Conservation (phyloP, 106 monocot species). For the Dactylorhiza incarnata region DNA sequence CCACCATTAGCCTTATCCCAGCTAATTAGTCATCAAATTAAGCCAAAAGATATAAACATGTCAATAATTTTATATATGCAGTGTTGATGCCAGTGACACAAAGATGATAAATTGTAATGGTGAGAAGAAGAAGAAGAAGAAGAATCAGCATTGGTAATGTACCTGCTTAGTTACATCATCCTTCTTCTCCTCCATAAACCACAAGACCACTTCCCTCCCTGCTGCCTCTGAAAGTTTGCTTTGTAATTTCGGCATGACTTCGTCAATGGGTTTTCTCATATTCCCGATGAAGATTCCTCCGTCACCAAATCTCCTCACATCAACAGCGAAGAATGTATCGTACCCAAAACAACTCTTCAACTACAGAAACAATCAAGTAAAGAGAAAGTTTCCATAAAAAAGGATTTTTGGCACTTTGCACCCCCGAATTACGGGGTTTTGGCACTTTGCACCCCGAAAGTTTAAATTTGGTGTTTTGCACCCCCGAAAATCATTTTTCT, state of each 20-base stretch:
- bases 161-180: conserved; percentile 86
- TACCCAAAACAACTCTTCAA: conserved; percentile 75
- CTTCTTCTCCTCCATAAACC: conserved; percentile 84
- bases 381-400: background rate
- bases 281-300: conserved; percentile 84
- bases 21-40: too few relatives aligned
- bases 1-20: too few relatives aligned
- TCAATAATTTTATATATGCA: too few relatives aligned
- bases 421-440: too few relatives aligned
- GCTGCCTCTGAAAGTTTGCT: conserved; percentile 78
- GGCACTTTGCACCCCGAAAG: too few relatives aligned
- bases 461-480: too few relatives aligned
- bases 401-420: too few relatives aligned
- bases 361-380: conserved; percentile 19
- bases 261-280: conserved; percentile 72
- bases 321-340: conserved; percentile 81
- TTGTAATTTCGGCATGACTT: conserved; percentile 64
- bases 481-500: too few relatives aligned
- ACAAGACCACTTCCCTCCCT: conserved; percentile 67
- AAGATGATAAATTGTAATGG: too few relatives aligned
- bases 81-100: too few relatives aligned
- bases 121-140: too few relatives aligned
- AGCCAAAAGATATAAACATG: too few relatives aligned
- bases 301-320: conserved; percentile 81
- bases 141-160: background rate